phyloP scores from a whole-genome alignment of 1,284 basidiomycete species.

The Rhodofomes roseus region DNA sequence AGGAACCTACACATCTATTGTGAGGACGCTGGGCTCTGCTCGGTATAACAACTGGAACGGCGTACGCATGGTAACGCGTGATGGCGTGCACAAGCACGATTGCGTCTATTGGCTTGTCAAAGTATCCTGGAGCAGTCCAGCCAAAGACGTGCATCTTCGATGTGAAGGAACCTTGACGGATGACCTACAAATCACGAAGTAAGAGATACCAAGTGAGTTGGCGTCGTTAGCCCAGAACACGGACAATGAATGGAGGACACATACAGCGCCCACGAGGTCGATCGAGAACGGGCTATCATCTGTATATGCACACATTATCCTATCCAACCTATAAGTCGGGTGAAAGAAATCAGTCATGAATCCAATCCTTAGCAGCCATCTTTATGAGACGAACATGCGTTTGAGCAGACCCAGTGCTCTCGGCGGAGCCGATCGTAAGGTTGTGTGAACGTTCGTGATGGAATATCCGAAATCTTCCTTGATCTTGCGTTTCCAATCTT shows the following conservation, averaged over 20 bases:
- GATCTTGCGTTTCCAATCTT: conserved; percentile 7
- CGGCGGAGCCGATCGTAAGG: background rate
- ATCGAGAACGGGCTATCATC: conserved; percentile 47
- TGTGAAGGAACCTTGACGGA: conserved; percentile 55
- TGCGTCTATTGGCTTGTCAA: conserved; percentile 16
- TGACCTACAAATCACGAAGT: conserved; percentile 30
- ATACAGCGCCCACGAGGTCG: conserved; percentile 50
- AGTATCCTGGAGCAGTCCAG: conserved; percentile 18
- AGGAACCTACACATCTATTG: conserved; percentile 32
- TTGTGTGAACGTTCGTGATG: conserved; percentile 7
- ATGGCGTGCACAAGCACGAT: conserved; percentile 16
- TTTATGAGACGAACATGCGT: background rate
- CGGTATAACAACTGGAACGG: background rate
- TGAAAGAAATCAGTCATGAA: conserved; percentile 3
- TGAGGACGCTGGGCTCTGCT: background rate
- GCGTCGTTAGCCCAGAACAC: background rate
- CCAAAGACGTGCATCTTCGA: conserved; percentile 28
- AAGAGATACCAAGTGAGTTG: background rate
- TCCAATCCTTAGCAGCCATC: background rate
- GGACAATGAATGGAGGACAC: conserved; percentile 15
- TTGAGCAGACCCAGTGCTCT: background rate
- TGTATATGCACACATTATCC: conserved; percentile 42
- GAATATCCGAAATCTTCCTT: background rate
- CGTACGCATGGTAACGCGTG: conserved; percentile 21
- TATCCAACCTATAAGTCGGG: conserved; percentile 8